These are phyloP conservation scores for Linnemannia elongata DNA, from an alignment of 192 early-diverging fungal genomes.

Conservation along the genomic window DNA sequence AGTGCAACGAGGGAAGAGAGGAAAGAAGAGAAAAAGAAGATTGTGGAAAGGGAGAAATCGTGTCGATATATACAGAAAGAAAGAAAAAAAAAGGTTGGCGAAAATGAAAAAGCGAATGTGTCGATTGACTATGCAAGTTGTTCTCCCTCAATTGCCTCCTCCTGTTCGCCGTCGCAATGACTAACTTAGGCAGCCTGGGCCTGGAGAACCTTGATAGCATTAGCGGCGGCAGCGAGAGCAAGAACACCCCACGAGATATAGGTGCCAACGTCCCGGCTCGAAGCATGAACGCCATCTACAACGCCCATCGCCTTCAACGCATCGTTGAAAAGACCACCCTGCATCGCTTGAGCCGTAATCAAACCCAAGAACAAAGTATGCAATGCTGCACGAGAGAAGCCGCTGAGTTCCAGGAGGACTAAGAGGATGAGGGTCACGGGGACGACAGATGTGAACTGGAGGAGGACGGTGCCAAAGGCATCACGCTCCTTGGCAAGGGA, in stretches of 20 bases:
- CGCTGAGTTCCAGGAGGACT: slow-evolving; percentile 27
- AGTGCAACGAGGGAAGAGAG: neutral
- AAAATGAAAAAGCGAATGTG: neutral
- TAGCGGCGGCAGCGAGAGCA: slow-evolving; percentile 21
- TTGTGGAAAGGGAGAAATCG: neutral
- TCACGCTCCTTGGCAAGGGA: slow-evolving; percentile 21
- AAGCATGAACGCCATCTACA: slow-evolving; percentile 38
- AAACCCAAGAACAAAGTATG: slow-evolving; percentile 35
- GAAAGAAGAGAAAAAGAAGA: neutral
- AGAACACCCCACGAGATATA: slow-evolving; percentile 35
- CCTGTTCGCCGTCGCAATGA: neutral
- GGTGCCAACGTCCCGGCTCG: slow-evolving; percentile 36
- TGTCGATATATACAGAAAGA: too few species aligned
- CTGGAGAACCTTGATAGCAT: slow-evolving; percentile 27
- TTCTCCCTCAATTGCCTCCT: neutral
- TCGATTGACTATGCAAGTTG: neutral
- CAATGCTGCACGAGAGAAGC: slow-evolving; percentile 24
- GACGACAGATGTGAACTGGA: slow-evolving; percentile 35
- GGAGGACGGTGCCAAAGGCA: slow-evolving; percentile 23
- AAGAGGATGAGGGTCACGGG: slow-evolving; percentile 31
- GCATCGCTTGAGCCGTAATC: slow-evolving; percentile 23
- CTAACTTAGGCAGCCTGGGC: too few species aligned
- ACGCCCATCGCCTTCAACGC: slow-evolving; percentile 20
- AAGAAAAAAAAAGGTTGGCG: too few species aligned
- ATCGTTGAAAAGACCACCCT: slow-evolving; percentile 31